These are phyloP conservation scores for Hypoxylon sp. DNA, from an alignment of 2,329 filamentous ascomycete genomes.

Conservation along the genomic window DNA sequence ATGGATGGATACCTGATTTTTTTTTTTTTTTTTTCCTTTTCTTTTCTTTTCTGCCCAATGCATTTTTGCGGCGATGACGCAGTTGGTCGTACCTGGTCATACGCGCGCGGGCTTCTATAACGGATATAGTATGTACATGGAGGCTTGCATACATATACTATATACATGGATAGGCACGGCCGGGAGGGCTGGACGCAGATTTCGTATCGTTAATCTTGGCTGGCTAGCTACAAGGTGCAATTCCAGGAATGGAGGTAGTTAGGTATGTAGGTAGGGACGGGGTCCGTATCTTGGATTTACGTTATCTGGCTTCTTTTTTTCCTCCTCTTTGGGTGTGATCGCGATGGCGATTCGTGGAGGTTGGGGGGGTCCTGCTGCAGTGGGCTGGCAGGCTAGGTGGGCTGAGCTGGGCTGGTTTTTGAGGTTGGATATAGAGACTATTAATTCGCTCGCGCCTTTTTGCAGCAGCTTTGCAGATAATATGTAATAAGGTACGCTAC, in stretches of 20 bases:
- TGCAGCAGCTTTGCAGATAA: conserved; percentile 1
- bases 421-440: neutral
- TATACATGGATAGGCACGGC: too few species aligned
- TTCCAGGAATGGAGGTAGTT: neutral
- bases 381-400: conserved; percentile 3
- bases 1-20: too few species aligned
- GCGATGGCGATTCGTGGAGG: conserved; percentile 37
- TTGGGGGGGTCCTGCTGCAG: conserved; percentile 10
- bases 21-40: too few species aligned
- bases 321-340: conserved; percentile 17
- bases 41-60: neutral
- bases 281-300: neutral
- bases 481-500: conserved; percentile 7
- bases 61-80: conserved; percentile 26
- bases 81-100: conserved; percentile 15
- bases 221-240: too few species aligned
- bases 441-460: conserved; percentile 17
- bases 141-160: conserved; percentile 10
- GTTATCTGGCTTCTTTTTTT: neutral
- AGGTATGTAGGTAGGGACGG: neutral
- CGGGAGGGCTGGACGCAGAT: neutral
- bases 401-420: conserved; percentile 2
- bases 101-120: conserved; percentile 10
- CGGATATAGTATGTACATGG: conserved; percentile 8
- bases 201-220: neutral